Percentiles rank a stretch among this genome's conserved stretches.
phyloP scores from a whole-genome alignment of 257 asterid species.

The Solanum appendiculatum region DNA sequence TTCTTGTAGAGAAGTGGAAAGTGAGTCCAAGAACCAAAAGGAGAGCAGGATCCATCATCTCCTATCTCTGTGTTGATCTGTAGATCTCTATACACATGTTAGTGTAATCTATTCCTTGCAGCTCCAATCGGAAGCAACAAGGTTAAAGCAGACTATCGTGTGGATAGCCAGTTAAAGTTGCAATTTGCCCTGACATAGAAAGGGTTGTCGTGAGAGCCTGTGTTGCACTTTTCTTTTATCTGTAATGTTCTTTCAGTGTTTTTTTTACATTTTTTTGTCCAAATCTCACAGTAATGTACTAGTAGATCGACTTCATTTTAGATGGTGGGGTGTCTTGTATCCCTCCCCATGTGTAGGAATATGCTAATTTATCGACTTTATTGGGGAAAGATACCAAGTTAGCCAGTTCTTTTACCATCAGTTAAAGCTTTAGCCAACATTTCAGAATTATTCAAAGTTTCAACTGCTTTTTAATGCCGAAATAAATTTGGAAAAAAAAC shows the following conservation, averaged over 20 bases:
- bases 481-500: no score
- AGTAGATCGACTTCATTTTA: background rate
- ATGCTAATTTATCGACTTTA: background rate
- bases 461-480: no score
- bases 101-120: background rate
- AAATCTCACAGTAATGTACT: background rate
- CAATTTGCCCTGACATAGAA: background rate
- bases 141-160: background rate
- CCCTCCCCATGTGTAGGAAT: background rate
- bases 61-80: constrained; percentile 66
- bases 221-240: background rate
- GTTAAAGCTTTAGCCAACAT: no score
- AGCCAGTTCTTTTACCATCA: no score
- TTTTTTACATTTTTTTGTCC: background rate
- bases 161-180: background rate
- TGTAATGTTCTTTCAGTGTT: background rate
- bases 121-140: background rate
- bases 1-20: constrained; percentile 72
- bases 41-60: constrained; percentile 74
- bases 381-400: background rate
- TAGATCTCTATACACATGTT: background rate
- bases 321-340: background rate
- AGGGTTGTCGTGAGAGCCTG: background rate
- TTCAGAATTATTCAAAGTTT: no score
- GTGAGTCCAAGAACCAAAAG: constrained; percentile 68